Percentiles rank a stretch among this genome's conserved stretches.
These are phyloP conservation scores for Tulasnella sp. DNA, from an alignment of 768 basidiomycete species.

Conservation along the genomic window DNA sequence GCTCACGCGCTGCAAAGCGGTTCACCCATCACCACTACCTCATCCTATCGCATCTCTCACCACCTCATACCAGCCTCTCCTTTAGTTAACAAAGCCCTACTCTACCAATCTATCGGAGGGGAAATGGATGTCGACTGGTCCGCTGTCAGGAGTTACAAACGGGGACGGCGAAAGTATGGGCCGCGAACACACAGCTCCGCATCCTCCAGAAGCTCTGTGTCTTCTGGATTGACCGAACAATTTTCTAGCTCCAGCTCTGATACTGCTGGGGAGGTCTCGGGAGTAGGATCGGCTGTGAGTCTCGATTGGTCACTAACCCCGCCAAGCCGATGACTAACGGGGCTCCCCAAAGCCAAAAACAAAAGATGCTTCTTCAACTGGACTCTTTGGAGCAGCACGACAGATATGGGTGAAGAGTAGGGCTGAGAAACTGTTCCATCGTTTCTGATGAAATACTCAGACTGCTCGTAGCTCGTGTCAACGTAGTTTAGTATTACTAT, in stretches of 20 bases:
- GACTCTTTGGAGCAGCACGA: not conserved
- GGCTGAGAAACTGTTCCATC: not conserved
- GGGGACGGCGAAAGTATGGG: not conserved
- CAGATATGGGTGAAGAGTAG: not conserved
- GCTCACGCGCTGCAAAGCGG: no score
- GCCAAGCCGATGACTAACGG: no score
- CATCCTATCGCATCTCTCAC: no score
- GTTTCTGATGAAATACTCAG: no score
- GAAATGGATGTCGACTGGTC: not conserved
- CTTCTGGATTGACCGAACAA: not conserved
- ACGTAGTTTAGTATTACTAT: no score
- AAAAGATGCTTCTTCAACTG: not conserved
- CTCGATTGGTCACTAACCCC: no score
- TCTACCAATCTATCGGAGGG: not conserved
- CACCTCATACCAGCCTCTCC: no score
- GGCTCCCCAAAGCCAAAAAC: not conserved
- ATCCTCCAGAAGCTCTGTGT: not conserved
- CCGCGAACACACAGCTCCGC: not conserved
- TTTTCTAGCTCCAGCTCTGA: slow-evolving; percentile 2
- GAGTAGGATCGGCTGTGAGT: not conserved
- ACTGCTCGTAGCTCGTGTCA: no score
- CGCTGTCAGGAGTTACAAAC: not conserved
- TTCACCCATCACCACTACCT: no score
- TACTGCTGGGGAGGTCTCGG: not conserved
- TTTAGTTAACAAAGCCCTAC: no score